Base-by-base conservation (phyloP, 129 eudicot species). In the Kitagawia praeruptora region DNA sequence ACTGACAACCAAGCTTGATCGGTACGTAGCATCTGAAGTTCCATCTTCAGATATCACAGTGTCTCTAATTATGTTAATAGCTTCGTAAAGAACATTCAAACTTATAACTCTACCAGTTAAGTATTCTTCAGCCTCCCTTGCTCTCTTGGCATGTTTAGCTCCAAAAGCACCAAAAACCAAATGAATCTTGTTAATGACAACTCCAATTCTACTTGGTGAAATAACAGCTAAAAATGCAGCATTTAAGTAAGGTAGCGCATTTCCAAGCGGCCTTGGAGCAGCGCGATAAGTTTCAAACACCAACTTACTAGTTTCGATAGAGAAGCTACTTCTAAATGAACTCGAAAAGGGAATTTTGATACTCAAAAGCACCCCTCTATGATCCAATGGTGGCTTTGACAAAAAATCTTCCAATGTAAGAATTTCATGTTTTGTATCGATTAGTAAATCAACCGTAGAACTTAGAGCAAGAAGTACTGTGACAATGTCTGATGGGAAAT, bases 181-280 rank as follows among this genome's bases (percentile, higher is more conserved):
- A 77, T 66, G 87, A 61, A 92, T 84, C 49, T 78, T 82, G 82
- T 90, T 84, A 37, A 96, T 75, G 46, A 82, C 41, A 79, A 86
- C 64, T 70, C 90, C 89, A 71, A 54, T 71, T 67, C 84, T 81
- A 79, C 48, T 6, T 0, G 28, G n/a, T 61, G 87, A 87, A 75
- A 89, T 77, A 28, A 89, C 89, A 28, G 98, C 95, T 75, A 88
- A 79, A 80, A 92, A 92, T 45, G 99, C 94, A 78, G 99, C 95
- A 77, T 92, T 90, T 77, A 96, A 46, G 83, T 92, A 92, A 25
- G 99, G 84, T 82, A 96, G 85, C 8, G 98, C 90, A 74, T 92
- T 96, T 64, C 99, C 99, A 31, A 92, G 88, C 53, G 98, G 99
- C 46, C 99, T 91, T 54, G 99, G 93, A 63, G 97, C 85, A 79